Conservation (phyloP, 176 grass and related monocot species). For the Dendrocalamus sinicus region DNA sequence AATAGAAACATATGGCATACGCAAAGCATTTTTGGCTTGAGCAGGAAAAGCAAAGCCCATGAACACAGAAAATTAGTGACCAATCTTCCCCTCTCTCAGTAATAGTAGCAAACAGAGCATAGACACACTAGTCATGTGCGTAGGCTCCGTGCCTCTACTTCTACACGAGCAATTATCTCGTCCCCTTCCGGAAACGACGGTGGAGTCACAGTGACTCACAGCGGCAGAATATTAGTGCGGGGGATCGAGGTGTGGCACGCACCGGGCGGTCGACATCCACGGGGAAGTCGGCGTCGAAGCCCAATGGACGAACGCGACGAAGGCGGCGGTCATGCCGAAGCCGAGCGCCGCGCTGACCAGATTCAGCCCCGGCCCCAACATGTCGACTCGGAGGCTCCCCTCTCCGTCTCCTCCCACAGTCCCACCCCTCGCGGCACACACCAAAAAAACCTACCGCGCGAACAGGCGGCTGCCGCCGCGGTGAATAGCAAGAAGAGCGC, state of each 20-base stretch:
- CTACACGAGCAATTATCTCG: conserved; percentile 6
- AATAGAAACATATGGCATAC: background rate
- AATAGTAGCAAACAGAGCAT: conserved; percentile 3
- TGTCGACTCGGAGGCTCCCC: background rate
- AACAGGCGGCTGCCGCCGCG: conserved; percentile 52
- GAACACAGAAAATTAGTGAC: background rate
- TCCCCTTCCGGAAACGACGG: background rate
- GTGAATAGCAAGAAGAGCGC: conserved; percentile 46
- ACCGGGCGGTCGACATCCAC: conserved; percentile 58
- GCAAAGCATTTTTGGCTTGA: background rate
- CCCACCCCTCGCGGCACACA: background rate
- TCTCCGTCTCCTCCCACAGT: background rate
- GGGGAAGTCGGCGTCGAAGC: conserved; percentile 52
- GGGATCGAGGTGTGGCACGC: conserved; percentile 20
- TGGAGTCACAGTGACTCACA: background rate
- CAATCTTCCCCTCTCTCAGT: background rate
- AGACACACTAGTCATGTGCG: background rate
- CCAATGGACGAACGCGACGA: conserved; percentile 67
- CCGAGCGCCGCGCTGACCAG: conserved; percentile 77
- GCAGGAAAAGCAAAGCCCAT: background rate
- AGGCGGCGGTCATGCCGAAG: conserved; percentile 81
- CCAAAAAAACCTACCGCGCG: conserved; percentile 34
- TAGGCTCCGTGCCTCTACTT: background rate
- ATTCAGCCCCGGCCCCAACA: conserved; percentile 74
- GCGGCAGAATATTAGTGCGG: background rate